phyloP scores from a whole-genome alignment of 805 yeast genomes.

The Teunomyces atbi region DNA sequence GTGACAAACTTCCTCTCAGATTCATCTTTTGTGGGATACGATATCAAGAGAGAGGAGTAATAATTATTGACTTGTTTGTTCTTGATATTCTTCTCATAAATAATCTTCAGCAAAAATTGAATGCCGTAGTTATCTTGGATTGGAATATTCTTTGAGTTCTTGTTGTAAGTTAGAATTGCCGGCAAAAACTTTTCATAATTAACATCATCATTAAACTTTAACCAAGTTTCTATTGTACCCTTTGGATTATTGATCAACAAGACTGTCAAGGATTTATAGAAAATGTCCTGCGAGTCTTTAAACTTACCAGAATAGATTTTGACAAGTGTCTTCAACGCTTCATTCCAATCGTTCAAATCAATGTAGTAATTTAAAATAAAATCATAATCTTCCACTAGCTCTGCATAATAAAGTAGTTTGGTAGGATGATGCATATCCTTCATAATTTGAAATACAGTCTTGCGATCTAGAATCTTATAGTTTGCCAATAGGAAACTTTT shows the following conservation, averaged over 20 bases:
- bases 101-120: slow-evolving; percentile 56
- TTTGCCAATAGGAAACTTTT: slow-evolving; percentile 52
- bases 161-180: slow-evolving; percentile 68
- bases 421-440: slow-evolving; percentile 61
- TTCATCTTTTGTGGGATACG: slow-evolving; percentile 23
- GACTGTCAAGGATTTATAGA: slow-evolving; percentile 69
- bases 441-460: slow-evolving; percentile 71
- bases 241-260: slow-evolving; percentile 66
- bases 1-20: slow-evolving; percentile 46
- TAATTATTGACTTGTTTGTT: slow-evolving; percentile 63
- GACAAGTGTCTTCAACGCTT: slow-evolving; percentile 60
- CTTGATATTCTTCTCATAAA: slow-evolving; percentile 37
- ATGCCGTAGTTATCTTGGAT: slow-evolving; percentile 60
- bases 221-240: slow-evolving; percentile 77
- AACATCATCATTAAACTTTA: slow-evolving; percentile 46
- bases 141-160: slow-evolving; percentile 37
- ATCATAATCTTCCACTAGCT: slow-evolving; percentile 61
- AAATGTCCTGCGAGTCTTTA: slow-evolving; percentile 25
- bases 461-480: slow-evolving; percentile 53
- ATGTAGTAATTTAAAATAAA: slow-evolving; percentile 71
- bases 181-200: slow-evolving; percentile 70
- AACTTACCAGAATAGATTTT: slow-evolving; percentile 38
- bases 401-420: slow-evolving; percentile 67
- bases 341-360: slow-evolving; percentile 67
- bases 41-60: slow-evolving; percentile 63